Percentiles rank a stretch among this genome's conserved stretches.
phyloP scores from a whole-genome alignment of 2,329 filamentous ascomycete genomes.

The Blumeria hordei region DNA sequence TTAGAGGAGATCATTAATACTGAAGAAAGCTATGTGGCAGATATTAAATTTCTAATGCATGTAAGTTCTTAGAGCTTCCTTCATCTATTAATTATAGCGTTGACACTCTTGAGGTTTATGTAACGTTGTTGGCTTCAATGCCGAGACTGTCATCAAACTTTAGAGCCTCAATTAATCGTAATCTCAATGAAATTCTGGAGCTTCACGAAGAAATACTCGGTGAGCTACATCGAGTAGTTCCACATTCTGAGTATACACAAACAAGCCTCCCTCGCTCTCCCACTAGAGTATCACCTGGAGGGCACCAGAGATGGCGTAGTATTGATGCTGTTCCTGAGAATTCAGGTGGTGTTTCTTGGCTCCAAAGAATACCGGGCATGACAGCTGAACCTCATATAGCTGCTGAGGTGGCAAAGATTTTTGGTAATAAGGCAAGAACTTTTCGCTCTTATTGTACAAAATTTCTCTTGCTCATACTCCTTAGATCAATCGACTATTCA shows the following conservation, averaged over 20 bases:
- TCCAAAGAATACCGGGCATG: conserved; percentile 25
- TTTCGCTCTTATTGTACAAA: conserved; percentile 1
- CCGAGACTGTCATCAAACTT: conserved; percentile 38
- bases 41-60: conserved; percentile 67
- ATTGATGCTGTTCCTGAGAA: conserved; percentile 15
- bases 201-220: conserved; percentile 63
- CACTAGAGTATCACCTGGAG: conserved; percentile 1
- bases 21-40: conserved; percentile 71
- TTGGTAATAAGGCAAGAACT: conserved; percentile 28
- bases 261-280: conserved; percentile 12
- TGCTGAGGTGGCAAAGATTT: conserved; percentile 35
- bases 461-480: not conserved
- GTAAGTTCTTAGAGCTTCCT: conserved; percentile 27
- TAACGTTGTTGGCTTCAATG: conserved; percentile 49
- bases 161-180: conserved; percentile 51
- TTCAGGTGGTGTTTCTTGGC: conserved; percentile 17
- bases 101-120: conserved; percentile 28
- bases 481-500: conserved; percentile 58
- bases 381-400: conserved; percentile 32
- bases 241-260: conserved; percentile 39
- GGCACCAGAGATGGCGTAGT: conserved; percentile 24
- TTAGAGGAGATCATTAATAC: conserved; percentile 69
- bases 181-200: conserved; percentile 55
- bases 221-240: conserved; percentile 46
- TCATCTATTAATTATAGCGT: conserved; percentile 26